Evolutionary conservation across 1,284 basidiomycete species (phyloP), one percentile per base, ranked within the genome.

Genomic region (Tetrapyrgos nigripes): DNA sequence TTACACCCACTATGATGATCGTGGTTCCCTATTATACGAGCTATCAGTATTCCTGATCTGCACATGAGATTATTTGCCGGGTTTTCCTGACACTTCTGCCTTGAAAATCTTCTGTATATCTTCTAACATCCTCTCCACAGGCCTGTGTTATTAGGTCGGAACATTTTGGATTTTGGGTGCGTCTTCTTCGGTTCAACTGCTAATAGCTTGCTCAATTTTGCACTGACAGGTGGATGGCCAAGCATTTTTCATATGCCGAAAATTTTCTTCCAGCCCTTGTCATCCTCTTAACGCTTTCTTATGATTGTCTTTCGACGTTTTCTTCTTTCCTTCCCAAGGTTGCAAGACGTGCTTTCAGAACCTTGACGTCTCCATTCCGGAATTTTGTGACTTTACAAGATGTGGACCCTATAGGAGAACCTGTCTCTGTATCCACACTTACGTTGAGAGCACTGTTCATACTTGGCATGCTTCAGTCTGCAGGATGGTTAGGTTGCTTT

Each of bases 1-100:
- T 45, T n/a, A n/a, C n/a, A n/a, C n/a, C 49, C 44, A 37, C 17
- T 56, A 46, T 68, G 79, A 80, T 81, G 80, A 79, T 65, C 23
- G 27, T 76, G 75, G 80, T 82, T 83, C 77, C 81, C 81, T 83
- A 83, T 83, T 83, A 83, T 79, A 80, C 76, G 81, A 83, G 53
- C 62, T 57, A 55, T 58, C 35, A 64, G 62, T 49, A 53, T 33
- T 53, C 23, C 44, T 53, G 26, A n/a, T 31, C n/a, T 17, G 43
- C n/a, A 13, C 50, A 61, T 77, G 79, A 81, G 78, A 79, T 79
- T 66, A 71, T 66, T 65, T 66, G 70, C 72, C 72, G 74, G 76
- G 75, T 77, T 74, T 72, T 68, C 67, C 76, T 79, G 76, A 79
- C 43, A 31, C 40, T 27, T 44, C 50, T 50, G 51, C n/a, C 29